These are phyloP conservation scores for Plantago lanceolata DNA, from an alignment of 305 asterid species.

Conservation along the genomic window DNA sequence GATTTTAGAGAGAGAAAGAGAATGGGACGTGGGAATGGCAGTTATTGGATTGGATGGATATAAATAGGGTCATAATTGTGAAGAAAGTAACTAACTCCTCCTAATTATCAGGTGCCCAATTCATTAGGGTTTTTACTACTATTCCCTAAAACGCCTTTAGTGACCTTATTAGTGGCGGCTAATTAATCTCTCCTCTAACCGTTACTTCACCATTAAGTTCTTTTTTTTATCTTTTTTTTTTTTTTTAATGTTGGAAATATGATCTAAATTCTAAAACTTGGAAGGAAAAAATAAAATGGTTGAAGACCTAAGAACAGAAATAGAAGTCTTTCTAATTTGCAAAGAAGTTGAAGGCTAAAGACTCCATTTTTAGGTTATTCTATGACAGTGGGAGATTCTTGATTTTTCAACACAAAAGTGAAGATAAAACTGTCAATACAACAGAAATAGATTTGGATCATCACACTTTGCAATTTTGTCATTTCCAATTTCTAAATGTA, in stretches of 20 bases:
- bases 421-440: no score
- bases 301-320: not conserved
- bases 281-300: not conserved
- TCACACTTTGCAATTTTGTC: no score
- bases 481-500: no score
- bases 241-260: not conserved
- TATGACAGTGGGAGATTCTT: no score
- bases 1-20: constrained; percentile 5
- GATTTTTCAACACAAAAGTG: no score
- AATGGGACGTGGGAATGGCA: constrained; percentile 35
- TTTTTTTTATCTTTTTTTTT: not conserved
- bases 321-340: no score
- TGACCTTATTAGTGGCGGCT: not conserved
- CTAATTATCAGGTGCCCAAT: constrained; percentile 27
- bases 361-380: no score
- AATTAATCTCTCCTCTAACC: not conserved
- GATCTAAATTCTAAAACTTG: not conserved
- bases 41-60: constrained; percentile 33
- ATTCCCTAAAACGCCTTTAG: constrained; percentile 7
- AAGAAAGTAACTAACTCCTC: constrained; percentile 32
- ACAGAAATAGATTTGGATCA: no score
- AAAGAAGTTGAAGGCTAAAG: no score
- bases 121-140: constrained; percentile 13
- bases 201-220: constrained; percentile 2
- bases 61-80: constrained; percentile 6